Base-by-base conservation (phyloP, 805 yeast species). In the Starmerella davenportii region DNA sequence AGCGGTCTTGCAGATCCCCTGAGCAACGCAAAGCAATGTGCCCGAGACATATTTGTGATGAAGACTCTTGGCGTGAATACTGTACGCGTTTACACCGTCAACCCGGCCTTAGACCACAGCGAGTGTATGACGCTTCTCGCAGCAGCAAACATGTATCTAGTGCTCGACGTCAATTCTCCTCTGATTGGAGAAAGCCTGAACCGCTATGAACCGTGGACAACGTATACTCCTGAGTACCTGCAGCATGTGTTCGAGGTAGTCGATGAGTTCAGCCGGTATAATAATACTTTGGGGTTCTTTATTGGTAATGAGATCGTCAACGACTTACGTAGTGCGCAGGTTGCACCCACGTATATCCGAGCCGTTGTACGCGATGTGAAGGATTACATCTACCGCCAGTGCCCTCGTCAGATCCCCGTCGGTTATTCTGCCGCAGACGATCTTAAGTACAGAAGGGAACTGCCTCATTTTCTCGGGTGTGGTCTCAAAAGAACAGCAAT, bases 341-440 rank as follows among this genome's bases (percentile, higher is more conserved):
- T 52, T 29, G 74, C 95, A 0, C 92, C 95, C 1, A 63, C 66
- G 2, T 87, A 73, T 53, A 63, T 87, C 32, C 81, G 82, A 51
- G 84, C 80, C 0, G 66, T 85, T 21, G 64, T 82, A 4, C 64
- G 87, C 36, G 95, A 87, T 58, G 69, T 87, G 62, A 85, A 85
- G 56, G 60, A 60, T 21, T 87, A 78, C 53, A 74, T 81, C 43
- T 54, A 60, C 7, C 50, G 54, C 21, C 70, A 80, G 50, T 58
- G 73, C 3, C 68, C 72, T 1, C 66, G 98, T 39, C 51, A 52
- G 13, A 70, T 87, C 15, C 96, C 96, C 1, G 80, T 87, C 28
- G 96, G 96, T 1, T 87, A 87, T 56, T 82, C 95, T 0, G 95
- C 96, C 0, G 96, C 95, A 1, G 96, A 87, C 59, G 95, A 85